Evolutionary conservation across 768 basidiomycete genomes (phyloP).

Genomic region (Chalciporus piperatus): DNA sequence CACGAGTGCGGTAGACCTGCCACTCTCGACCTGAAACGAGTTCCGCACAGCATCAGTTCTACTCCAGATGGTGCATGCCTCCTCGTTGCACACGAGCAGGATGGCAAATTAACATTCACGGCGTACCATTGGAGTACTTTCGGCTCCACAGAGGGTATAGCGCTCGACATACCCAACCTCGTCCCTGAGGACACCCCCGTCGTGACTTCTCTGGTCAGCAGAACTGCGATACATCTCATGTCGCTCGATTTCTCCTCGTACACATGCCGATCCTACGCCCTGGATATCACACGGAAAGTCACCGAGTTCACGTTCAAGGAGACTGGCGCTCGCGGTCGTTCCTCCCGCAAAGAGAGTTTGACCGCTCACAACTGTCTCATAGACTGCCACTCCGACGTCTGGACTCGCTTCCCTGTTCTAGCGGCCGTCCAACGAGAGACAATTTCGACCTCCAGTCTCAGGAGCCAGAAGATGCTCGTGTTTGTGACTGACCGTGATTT

Average conservation of each 20-base stretch:
- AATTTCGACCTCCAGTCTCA: constrained; percentile 32
- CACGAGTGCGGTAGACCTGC: constrained; percentile 38
- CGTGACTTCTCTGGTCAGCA: constrained; percentile 46
- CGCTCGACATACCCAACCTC: constrained; percentile 32
- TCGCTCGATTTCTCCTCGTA: constrained; percentile 33
- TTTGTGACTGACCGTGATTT: constrained; percentile 43
- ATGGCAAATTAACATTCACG: constrained; percentile 20
- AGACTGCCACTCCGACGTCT: constrained; percentile 54
- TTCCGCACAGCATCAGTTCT: constrained; percentile 35
- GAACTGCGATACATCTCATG: constrained; percentile 43
- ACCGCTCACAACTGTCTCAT: constrained; percentile 49
- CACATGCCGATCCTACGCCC: constrained; percentile 39
- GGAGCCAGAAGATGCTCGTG: constrained; percentile 35
- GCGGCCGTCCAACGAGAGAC: constrained; percentile 49
- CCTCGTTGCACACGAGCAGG: constrained; percentile 30
- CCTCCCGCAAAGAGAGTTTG: constrained; percentile 8
- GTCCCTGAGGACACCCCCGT: constrained; percentile 19
- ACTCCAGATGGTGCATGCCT: constrained; percentile 58
- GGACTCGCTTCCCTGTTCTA: constrained; percentile 59
- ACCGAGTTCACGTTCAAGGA: constrained; percentile 57
- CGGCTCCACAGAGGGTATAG: constrained; percentile 48
- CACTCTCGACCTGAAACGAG: constrained; percentile 35
- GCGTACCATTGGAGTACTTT: constrained; percentile 59
- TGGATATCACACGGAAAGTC: constrained; percentile 53
- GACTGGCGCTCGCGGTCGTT: constrained; percentile 27